phyloP scores from a whole-genome alignment of 441 rosid species.

The Jatropha multifida region DNA sequence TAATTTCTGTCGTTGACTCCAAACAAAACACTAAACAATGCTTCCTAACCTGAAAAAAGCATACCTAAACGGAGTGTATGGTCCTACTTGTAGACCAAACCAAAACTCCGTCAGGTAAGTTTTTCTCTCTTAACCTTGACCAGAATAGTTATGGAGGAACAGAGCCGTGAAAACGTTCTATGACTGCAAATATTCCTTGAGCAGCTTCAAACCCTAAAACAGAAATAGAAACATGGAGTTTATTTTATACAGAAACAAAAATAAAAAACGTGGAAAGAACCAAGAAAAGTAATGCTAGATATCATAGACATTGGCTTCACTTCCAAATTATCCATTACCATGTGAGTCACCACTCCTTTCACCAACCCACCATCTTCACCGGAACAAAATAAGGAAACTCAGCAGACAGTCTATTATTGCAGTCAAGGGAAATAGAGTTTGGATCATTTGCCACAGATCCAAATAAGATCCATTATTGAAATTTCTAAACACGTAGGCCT shows the following conservation, averaged over 20 bases:
- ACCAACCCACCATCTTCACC: too few relatives aligned
- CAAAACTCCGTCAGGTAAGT: too few relatives aligned
- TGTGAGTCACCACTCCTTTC: conserved; percentile 25
- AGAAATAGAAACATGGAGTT: too few relatives aligned
- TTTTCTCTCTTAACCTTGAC: neutral
- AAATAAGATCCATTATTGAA: too few relatives aligned
- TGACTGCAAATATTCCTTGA: conserved; percentile 26
- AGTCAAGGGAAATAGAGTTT: neutral
- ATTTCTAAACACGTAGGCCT: too few relatives aligned
- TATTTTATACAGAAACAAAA: too few relatives aligned
- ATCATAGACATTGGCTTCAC: conserved; percentile 30
- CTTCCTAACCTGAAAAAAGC: too few relatives aligned
- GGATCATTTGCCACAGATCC: neutral
- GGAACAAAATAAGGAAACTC: neutral
- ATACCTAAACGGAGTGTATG: too few relatives aligned
- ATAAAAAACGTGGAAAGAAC: neutral
- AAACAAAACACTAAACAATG: too few relatives aligned
- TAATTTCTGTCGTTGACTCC: too few relatives aligned
- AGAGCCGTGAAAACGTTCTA: conserved; percentile 18
- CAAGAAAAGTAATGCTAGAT: conserved; percentile 21
- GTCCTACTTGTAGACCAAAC: too few relatives aligned
- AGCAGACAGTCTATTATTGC: neutral
- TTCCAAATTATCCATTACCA: neutral
- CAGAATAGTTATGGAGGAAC: neutral
- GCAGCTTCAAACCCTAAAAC: conserved; percentile 16